A percentile compares a stretch with the other conserved stretches of the same genome.
phyloP scores from a whole-genome alignment of 768 basidiomycete genomes.

The Filobasidium wieringae region DNA sequence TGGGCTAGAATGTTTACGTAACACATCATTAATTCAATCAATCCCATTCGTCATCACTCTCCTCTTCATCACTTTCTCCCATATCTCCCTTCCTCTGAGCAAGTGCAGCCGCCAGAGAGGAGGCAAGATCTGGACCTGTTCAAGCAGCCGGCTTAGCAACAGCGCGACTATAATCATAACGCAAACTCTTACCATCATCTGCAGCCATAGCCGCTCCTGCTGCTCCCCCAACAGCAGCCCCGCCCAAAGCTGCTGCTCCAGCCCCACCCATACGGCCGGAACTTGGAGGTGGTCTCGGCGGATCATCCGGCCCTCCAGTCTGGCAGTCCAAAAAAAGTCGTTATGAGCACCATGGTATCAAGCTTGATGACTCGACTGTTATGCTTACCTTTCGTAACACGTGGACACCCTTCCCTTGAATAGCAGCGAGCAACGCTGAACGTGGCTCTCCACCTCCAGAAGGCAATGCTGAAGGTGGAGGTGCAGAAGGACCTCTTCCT shows the following conservation, averaged over 20 bases:
- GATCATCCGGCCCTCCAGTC: conserved; percentile 16
- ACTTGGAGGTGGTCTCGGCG: conserved; percentile 26
- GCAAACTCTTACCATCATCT: background rate
- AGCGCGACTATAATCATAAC: too few relatives aligned
- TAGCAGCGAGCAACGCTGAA: conserved; percentile 58
- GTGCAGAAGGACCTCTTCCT: conserved; percentile 27
- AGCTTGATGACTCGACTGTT: background rate
- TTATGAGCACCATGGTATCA: background rate
- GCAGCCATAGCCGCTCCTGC: conserved; percentile 14
- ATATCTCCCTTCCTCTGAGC: conserved; percentile 72
- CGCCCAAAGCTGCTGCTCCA: conserved; percentile 19
- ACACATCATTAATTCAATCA: too few relatives aligned
- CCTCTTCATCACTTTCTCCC: conserved; percentile 67
- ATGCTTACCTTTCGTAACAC: conserved; percentile 51
- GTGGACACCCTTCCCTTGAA: conserved; percentile 67
- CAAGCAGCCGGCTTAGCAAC: background rate
- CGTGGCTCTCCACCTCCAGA: conserved; percentile 42
- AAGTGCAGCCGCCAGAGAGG: conserved; percentile 71
- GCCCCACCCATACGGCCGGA: conserved; percentile 16
- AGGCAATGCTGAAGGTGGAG: conserved; percentile 43
- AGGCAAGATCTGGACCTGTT: conserved; percentile 64
- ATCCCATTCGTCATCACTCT: conserved; percentile 41
- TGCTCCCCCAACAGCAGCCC: conserved; percentile 26
- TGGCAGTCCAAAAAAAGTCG: background rate
- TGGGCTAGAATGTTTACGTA: too few relatives aligned